Conservation (phyloP, 805 yeast genomes). For the Clavispora carvajalis region DNA sequence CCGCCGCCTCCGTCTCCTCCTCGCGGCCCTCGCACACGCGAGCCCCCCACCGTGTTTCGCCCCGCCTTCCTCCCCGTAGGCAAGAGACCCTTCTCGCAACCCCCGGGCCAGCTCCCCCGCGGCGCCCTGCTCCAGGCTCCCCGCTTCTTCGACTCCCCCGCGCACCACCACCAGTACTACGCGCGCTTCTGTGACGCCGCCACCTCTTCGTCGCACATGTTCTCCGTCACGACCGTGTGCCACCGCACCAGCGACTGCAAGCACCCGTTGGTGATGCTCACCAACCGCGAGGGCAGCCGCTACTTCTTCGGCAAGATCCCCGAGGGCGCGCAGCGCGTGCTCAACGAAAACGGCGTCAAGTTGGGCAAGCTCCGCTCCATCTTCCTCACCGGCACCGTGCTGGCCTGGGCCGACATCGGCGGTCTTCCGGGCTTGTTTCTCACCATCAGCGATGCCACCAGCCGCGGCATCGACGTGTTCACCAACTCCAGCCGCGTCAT, state of each 20-base stretch:
- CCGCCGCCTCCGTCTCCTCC: neutral
- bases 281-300: conserved; percentile 44
- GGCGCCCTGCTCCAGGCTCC: conserved; percentile 9
- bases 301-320: conserved; percentile 75
- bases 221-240: conserved; percentile 45
- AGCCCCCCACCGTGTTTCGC: neutral
- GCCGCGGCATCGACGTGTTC: conserved; percentile 48
- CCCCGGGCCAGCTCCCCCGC: conserved; percentile 1
- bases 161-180: conserved; percentile 5
- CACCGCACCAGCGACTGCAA: conserved; percentile 52
- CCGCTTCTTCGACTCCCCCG: conserved; percentile 8
- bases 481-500: conserved; percentile 34
- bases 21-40: neutral
- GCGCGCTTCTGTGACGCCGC: conserved; percentile 3
- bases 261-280: conserved; percentile 52
- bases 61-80: neutral
- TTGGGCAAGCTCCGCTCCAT: conserved; percentile 57
- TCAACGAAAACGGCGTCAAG: conserved; percentile 55
- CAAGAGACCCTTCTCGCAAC: conserved; percentile 4
- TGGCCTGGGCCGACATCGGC: conserved; percentile 72
- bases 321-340: conserved; percentile 80
- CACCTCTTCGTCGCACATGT: conserved; percentile 28
- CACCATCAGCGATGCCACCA: conserved; percentile 76
- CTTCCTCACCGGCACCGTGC: conserved; percentile 70
- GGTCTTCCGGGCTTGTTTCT: conserved; percentile 88